phyloP scores from a whole-genome alignment of 371 early-diverging fungal species.

The Mortierella polycephala region DNA sequence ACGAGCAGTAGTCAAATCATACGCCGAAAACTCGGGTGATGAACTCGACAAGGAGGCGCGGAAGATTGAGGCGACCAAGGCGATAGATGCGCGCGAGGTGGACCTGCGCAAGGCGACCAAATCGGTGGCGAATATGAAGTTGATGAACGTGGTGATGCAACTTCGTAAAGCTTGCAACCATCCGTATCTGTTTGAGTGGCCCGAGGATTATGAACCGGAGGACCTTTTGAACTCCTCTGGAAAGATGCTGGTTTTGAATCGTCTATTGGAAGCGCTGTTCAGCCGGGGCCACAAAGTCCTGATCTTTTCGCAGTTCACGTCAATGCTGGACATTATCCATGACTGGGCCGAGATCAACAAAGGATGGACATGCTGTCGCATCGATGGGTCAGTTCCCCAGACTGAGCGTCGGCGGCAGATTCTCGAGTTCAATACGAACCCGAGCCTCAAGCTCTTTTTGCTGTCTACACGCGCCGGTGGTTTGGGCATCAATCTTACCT shows the following conservation, averaged over 20 bases:
- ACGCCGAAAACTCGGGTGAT: conserved; percentile 27
- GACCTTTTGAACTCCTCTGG: conserved; percentile 77
- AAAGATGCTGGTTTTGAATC: conserved; percentile 89
- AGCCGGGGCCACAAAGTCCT: conserved; percentile 87
- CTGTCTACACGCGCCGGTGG: conserved; percentile 98
- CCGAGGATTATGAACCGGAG: conserved; percentile 66
- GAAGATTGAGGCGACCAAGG: conserved; percentile 4
- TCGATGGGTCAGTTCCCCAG: conserved; percentile 92
- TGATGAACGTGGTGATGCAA: conserved; percentile 93
- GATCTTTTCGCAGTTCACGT: conserved; percentile 95
- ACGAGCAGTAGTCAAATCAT: conserved; percentile 23
- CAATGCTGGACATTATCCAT: conserved; percentile 92
- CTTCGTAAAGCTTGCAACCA: conserved; percentile 96
- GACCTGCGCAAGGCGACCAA: conserved; percentile 56
- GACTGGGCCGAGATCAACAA: conserved; percentile 85
- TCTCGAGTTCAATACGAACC: conserved; percentile 70
- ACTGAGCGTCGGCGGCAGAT: conserved; percentile 81
- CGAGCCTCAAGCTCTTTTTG: conserved; percentile 83
- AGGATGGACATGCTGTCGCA: conserved; percentile 87
- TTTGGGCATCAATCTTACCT: conserved; percentile 93
- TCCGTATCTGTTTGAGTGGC: conserved; percentile 92
- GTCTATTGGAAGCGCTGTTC: conserved; percentile 82
- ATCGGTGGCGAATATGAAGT: conserved; percentile 64
- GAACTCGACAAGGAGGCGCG: conserved; percentile 22
- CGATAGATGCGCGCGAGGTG: conserved; percentile 27